Conservation (phyloP, 1,284 basidiomycete genomes). For the Taiwanofungus camphoratus region DNA sequence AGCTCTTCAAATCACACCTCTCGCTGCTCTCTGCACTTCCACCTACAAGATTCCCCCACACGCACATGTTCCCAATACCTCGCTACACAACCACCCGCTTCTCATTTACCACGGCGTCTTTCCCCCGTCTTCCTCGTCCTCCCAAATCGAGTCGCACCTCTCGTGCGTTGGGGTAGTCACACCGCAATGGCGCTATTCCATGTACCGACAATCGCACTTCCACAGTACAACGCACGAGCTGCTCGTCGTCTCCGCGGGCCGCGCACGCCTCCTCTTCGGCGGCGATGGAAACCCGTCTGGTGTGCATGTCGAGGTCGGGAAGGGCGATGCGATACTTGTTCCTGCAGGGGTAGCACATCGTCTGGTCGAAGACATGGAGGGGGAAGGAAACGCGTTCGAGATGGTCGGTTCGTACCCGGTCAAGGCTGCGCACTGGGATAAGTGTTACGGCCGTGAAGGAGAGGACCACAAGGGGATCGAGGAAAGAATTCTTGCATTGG, state of each 20-base stretch:
- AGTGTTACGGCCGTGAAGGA: slow-evolving; percentile 29
- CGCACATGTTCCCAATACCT: slow-evolving; percentile 25
- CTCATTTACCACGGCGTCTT: slow-evolving; percentile 25
- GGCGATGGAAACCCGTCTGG: slow-evolving; percentile 30
- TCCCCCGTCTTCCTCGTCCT: slow-evolving; percentile 14
- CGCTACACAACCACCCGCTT: slow-evolving; percentile 22
- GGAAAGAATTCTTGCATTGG: slow-evolving; percentile 25
- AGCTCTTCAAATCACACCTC: too few relatives aligned
- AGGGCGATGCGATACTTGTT: slow-evolving; percentile 36
- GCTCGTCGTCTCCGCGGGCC: slow-evolving; percentile 28
- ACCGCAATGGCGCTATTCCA: slow-evolving; percentile 37
- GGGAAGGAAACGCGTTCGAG: slow-evolving; percentile 16
- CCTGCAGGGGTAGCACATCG: slow-evolving; percentile 38
- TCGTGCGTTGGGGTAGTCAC: slow-evolving; percentile 28
- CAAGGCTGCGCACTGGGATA: slow-evolving; percentile 32
- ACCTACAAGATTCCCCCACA: slow-evolving; percentile 22
- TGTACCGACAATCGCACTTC: slow-evolving; percentile 38
- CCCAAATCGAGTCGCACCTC: slow-evolving; percentile 29
- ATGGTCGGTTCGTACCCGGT: slow-evolving; percentile 39
- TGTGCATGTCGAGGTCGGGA: slow-evolving; percentile 27
- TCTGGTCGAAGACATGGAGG: slow-evolving; percentile 26
- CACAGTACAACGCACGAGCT: slow-evolving; percentile 39
- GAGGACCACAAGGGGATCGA: slow-evolving; percentile 25
- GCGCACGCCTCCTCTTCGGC: slow-evolving; percentile 34
- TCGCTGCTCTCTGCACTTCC: slow-evolving; percentile 19